Conservation (phyloP, 2,329 filamentous ascomycete species). For the Lachnellula cervina region DNA sequence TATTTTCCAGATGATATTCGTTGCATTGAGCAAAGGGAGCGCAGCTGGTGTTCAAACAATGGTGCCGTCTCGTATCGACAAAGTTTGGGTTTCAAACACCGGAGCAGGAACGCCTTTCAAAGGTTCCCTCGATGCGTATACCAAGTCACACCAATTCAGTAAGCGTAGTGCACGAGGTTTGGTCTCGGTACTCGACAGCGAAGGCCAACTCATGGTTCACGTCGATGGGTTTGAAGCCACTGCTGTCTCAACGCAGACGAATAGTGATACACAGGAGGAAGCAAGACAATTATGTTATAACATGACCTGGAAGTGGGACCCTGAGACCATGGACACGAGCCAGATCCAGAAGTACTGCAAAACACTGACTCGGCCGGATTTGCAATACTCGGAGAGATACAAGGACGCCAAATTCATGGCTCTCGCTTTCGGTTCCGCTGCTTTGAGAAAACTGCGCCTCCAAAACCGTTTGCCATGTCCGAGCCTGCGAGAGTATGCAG, state of each 20-base stretch:
- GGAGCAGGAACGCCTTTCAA: not conserved
- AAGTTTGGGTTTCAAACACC: not conserved
- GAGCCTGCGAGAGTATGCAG: not conserved
- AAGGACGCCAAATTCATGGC: not conserved
- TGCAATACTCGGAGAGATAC: not conserved
- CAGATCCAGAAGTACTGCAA: not conserved
- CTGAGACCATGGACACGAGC: not conserved
- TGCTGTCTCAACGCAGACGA: not conserved
- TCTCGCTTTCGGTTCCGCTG: not conserved
- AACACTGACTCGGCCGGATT: not conserved
- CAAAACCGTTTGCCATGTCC: not conserved
- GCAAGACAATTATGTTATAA: not conserved
- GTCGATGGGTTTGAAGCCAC: not conserved
- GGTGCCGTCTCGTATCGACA: not conserved
- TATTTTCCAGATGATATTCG: conserved; percentile 31
- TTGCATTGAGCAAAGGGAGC: not conserved
- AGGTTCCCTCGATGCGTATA: not conserved
- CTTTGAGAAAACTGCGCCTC: not conserved
- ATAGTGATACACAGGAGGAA: not conserved
- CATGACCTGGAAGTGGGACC: not conserved
- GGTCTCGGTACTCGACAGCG: not conserved
- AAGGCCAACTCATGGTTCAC: not conserved
- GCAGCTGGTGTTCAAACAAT: not conserved
- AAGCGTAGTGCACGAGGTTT: not conserved
- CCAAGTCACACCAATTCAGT: not conserved